A percentile compares a stretch with the other conserved stretches of the same genome.
Evolutionary conservation across 2,329 filamentous ascomycete species (phyloP).

Genomic region (Pochonia chlamydosporia): DNA sequence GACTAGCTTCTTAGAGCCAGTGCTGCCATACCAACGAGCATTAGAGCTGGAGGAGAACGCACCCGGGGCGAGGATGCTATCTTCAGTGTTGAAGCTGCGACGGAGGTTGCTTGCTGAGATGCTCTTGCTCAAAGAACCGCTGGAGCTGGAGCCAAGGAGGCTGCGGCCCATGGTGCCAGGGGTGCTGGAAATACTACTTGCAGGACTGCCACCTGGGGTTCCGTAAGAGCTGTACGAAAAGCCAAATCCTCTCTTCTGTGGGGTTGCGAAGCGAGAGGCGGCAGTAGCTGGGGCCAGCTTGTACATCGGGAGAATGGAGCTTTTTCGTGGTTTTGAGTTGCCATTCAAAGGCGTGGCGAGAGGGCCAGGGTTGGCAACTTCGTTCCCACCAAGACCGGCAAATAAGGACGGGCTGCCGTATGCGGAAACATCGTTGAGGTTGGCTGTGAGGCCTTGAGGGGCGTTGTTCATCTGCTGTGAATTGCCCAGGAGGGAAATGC

Average conservation of each 20-base stretch:
- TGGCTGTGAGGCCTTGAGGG: slow-evolving; percentile 68
- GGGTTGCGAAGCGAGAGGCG: slow-evolving; percentile 73
- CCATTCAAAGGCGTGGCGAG: slow-evolving; percentile 83
- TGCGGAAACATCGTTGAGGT: slow-evolving; percentile 76
- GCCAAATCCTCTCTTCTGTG: slow-evolving; percentile 81
- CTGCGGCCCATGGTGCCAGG: slow-evolving; percentile 63
- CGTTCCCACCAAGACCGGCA: slow-evolving; percentile 60
- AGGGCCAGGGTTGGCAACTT: slow-evolving; percentile 70
- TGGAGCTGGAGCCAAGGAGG: slow-evolving; percentile 59
- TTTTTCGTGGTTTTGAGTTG: slow-evolving; percentile 68
- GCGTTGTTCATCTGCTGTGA: slow-evolving; percentile 43
- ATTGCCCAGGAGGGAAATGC: slow-evolving; percentile 55
- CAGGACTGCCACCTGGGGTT: slow-evolving; percentile 65
- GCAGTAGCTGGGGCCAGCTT: slow-evolving; percentile 73
- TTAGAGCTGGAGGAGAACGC: slow-evolving; percentile 69
- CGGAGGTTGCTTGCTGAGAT: slow-evolving; percentile 83
- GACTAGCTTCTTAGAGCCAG: slow-evolving; percentile 78
- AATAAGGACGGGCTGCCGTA: slow-evolving; percentile 89
- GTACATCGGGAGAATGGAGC: slow-evolving; percentile 76
- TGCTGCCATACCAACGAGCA: slow-evolving; percentile 59
- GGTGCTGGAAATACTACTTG: slow-evolving; percentile 59
- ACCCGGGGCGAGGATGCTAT: slow-evolving; percentile 79
- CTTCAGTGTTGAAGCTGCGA: slow-evolving; percentile 72
- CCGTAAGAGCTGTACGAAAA: slow-evolving; percentile 92
- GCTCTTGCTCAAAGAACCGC: slow-evolving; percentile 75